phyloP scores from a whole-genome alignment of 106 monocot species.

The Posidonia australis region DNA sequence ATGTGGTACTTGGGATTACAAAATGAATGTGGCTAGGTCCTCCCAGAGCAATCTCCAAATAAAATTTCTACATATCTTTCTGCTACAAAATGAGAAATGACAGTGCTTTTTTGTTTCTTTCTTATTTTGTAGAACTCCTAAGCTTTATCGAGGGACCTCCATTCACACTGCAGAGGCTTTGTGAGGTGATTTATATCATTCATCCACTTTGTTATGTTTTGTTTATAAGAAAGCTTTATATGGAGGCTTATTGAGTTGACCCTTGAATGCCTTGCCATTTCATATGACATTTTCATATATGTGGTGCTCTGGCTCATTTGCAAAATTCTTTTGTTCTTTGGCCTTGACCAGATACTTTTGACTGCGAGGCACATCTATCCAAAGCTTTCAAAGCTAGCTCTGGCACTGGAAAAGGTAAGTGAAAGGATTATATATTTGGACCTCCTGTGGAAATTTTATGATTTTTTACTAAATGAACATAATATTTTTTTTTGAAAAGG shows the following conservation, averaged over 20 bases:
- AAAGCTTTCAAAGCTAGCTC: conserved; percentile 71
- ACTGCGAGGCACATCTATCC: conserved; percentile 62
- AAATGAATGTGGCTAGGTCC: too few species aligned
- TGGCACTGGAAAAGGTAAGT: conserved; percentile 33
- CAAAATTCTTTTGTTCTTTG: background rate
- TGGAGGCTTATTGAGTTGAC: background rate
- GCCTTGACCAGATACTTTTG: conserved; percentile 63
- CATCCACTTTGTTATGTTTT: background rate
- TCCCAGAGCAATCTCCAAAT: too few species aligned
- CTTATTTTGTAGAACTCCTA: conserved; percentile 49
- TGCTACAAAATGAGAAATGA: background rate
- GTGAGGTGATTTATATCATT: conserved; percentile 47
- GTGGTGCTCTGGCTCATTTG: background rate
- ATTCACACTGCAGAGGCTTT: conserved; percentile 90
- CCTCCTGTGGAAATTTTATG: background rate
- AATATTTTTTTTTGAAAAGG: too few species aligned
- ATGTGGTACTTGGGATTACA: too few species aligned
- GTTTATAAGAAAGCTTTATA: background rate
- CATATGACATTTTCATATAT: background rate
- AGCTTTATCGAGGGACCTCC: conserved; percentile 91
- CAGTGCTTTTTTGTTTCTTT: background rate
- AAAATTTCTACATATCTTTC: too few species aligned
- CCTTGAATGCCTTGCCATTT: background rate
- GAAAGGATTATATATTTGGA: background rate
- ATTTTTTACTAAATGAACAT: background rate